Base-by-base conservation (phyloP, 345 rosid species). In the Cardamine occulta region DNA sequence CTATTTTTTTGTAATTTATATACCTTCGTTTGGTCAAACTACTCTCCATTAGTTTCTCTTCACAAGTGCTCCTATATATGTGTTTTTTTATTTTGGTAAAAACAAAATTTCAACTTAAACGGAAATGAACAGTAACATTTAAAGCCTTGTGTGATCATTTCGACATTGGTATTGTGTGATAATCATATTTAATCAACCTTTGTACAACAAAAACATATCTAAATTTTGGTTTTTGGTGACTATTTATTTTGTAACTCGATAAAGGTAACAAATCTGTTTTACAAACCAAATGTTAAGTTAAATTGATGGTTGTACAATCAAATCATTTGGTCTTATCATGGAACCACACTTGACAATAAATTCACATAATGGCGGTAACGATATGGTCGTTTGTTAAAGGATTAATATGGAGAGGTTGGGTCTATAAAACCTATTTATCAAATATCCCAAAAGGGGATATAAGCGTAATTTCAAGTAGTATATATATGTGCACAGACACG, bases 321-420 rank as follows among this genome's bases (percentile, higher is more conserved):
- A 35, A 58, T 74, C 73, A 67, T 74, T 48, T 74, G 44, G 61
- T 58, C 79, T 23, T 58, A 58, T 66, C 73, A 49, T 35, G 44
- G 44, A 74, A 51, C 72, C 73, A 47, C 24, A 66, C 28, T 12
- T 35, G 65, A 37, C 73, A 57, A 66, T 8, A 66, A 74, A 57
- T 57, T 66, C 51, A 74, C 66, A 58, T 32, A 32, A 45, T 74
- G 79, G 35, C 6, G 44, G 79, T 74, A 58, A 58, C 73, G 53
- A 18, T 26, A 26, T 59, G 67, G 73, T 74, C 73, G 73, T 74
- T 66, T 74, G 79, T 74, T 74, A 55, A 32, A 21, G 44, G 62
- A 42, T 53, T 54, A 28, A 28, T 28, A 64, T 72, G 68, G 52
- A 62, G 52, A 49, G 45, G 34, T 72, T 14, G 6, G 34, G 34